Evolutionary conservation across 768 basidiomycete genomes (phyloP).

Genomic region (Paxillus involutus): DNA sequence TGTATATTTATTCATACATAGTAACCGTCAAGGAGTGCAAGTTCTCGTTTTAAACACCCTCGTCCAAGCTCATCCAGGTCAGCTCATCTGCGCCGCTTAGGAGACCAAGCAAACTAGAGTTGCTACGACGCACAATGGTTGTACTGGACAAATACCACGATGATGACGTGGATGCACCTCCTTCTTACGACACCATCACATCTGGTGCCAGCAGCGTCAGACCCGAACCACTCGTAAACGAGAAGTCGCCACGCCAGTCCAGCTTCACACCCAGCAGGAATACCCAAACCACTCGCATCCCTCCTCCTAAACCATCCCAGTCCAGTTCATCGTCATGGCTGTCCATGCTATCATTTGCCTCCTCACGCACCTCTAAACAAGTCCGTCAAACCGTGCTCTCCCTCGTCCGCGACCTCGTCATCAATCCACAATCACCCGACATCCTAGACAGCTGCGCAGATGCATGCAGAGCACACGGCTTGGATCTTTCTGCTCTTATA

Average conservation of each 20-base stretch:
- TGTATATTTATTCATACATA: too few species aligned
- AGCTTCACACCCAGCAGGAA: background rate
- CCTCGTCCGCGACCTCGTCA: constrained; percentile 57
- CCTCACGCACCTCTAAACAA: constrained; percentile 39
- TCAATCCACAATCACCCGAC: constrained; percentile 17
- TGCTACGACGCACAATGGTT: constrained; percentile 14
- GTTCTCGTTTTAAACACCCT: too few species aligned
- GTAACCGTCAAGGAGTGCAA: too few species aligned
- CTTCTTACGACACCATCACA: constrained; percentile 24
- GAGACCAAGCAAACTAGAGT: too few species aligned
- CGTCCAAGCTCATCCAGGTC: too few species aligned
- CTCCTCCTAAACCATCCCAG: background rate
- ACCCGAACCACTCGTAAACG: background rate
- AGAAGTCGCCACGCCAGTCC: constrained; percentile 7
- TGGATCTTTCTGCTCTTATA: constrained; percentile 54
- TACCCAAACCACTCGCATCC: background rate
- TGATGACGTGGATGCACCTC: constrained; percentile 16
- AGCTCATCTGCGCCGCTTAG: too few species aligned
- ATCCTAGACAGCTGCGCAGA: constrained; percentile 46
- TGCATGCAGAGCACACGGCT: constrained; percentile 49
- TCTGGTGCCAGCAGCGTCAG: background rate
- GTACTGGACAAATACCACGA: constrained; percentile 20
- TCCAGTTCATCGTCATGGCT: constrained; percentile 14
- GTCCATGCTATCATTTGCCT: constrained; percentile 16
- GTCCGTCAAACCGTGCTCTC: constrained; percentile 52